phyloP scores from a whole-genome alignment of 192 early-diverging fungal genomes.

The Entomortierella parvispora region DNA sequence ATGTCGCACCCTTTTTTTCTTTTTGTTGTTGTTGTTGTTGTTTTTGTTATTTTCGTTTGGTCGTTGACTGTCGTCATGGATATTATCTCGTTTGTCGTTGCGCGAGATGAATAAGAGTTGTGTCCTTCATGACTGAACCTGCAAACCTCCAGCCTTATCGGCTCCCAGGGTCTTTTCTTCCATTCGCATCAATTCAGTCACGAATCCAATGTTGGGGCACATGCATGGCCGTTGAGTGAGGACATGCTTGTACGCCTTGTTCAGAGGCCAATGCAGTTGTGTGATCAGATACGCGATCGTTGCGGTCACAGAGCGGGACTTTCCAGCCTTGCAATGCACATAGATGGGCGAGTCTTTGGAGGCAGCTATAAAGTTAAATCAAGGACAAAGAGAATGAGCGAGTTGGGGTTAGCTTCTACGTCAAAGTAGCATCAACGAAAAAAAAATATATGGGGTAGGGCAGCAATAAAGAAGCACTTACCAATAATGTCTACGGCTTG shows the following conservation, averaged over 20 bases:
- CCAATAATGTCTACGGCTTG: conserved; percentile 75
- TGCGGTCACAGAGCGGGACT: conserved; percentile 75
- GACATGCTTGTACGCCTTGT: conserved; percentile 73
- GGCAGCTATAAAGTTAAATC: conserved; percentile 19
- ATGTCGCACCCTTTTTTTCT: too few species aligned
- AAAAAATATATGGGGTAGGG: not conserved
- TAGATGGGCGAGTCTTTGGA: conserved; percentile 62
- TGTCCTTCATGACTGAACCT: too few species aligned
- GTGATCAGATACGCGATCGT: conserved; percentile 77
- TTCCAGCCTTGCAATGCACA: conserved; percentile 84
- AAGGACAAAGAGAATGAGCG: not conserved
- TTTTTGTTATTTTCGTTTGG: too few species aligned
- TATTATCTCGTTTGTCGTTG: too few species aligned
- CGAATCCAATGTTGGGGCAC: conserved; percentile 83
- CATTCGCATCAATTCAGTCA: conserved; percentile 72
- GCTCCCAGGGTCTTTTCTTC: conserved; percentile 69
- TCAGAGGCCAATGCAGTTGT: conserved; percentile 67
- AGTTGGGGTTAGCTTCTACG: not conserved
- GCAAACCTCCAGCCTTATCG: conserved; percentile 18
- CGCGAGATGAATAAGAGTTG: too few species aligned
- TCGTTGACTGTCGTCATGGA: too few species aligned
- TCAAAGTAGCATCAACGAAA: not conserved
- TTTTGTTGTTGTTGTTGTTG: too few species aligned
- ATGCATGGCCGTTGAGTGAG: conserved; percentile 67
- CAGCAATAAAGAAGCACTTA: conserved; percentile 41